Evolutionary conservation across 768 basidiomycete genomes (phyloP), one percentile per base, ranked within the genome.

Genomic region (Tephrocybe rancida): DNA sequence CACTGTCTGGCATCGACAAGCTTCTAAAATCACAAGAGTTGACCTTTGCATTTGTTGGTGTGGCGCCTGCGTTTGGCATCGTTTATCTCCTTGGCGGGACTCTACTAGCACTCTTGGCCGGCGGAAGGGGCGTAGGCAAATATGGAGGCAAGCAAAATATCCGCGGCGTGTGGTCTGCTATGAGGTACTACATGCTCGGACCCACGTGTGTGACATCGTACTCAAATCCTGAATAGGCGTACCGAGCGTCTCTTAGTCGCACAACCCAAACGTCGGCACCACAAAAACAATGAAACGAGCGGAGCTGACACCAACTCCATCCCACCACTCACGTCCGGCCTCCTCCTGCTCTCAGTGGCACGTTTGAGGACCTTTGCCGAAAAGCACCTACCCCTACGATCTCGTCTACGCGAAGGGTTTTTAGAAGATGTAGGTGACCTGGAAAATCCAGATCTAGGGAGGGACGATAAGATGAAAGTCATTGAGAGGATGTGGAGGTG

Each of bases 21-120:
- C 76, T 98, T 50, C 85, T 98, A 58, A 92, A 88, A 60, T 95
- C 92, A 1, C 95, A 97, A 70, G 92, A 96, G 65, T 76, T 97
- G 39, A 97, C 94, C 1, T 99, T 99, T 62, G 96, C 91, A 5
- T 98, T 98, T 63, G 94, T 98, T 55, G 95, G 95, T 59, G 88
- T 98, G 14, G 95, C 96, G 0, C 96, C 96, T 8, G 87, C 90
- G 0, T 71, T 98, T 44, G 82, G 87, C 3, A 73, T 98, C 29
- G 81, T 95, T 3, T 95, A 95, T 60, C 74, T 86, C 1, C 53
- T 79, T 2, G 77, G 80, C 14, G 83, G 83, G 8, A 85, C 81
- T 65, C 26, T 87, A 3, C 60, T 72, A 10, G 69, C 70, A 1
- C 52, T 89, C 1, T 83, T 82, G 72, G 70, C 69, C 0, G 79